phyloP scores from a whole-genome alignment of 495 filamentous ascomycete species.

The Penicillium antarcticum region DNA sequence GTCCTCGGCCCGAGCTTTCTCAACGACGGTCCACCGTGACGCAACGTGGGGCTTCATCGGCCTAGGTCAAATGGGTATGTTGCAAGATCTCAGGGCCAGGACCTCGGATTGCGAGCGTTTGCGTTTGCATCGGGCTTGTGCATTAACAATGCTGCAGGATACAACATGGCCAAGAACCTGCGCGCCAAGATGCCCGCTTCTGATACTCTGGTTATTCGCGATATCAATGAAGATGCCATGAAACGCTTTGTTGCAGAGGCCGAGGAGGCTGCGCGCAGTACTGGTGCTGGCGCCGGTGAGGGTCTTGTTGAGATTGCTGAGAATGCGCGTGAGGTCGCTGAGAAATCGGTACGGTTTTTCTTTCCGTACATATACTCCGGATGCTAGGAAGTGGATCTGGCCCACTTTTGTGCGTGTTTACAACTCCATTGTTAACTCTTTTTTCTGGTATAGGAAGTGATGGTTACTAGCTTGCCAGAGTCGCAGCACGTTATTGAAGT shows the following conservation, averaged over 20 bases:
- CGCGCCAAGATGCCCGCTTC: conserved; percentile 67
- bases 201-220: conserved; percentile 68
- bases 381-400: neutral
- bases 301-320: conserved; percentile 54
- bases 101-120: conserved; percentile 1
- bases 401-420: neutral
- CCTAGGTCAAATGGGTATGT: conserved; percentile 81
- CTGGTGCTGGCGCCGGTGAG: conserved; percentile 31
- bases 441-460: conserved; percentile 55
- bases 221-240: conserved; percentile 64
- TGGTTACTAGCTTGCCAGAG: conserved; percentile 78
- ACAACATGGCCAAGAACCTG: conserved; percentile 85
- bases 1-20: conserved; percentile 46
- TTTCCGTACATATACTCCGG: neutral
- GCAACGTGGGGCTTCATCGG: conserved; percentile 83
- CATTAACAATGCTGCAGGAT: conserved; percentile 47
- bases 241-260: conserved; percentile 60
- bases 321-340: conserved; percentile 59
- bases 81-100: neutral
- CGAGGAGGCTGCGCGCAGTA: conserved; percentile 32
- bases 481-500: conserved; percentile 74
- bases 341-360: conserved; percentile 59
- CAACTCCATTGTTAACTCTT: neutral
- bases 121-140: neutral
- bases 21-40: conserved; percentile 48